A percentile compares a stretch with the other conserved stretches of the same genome.
Conservation (phyloP, 345 rosid genomes). For the Aquilaria malaccensis region DNA sequence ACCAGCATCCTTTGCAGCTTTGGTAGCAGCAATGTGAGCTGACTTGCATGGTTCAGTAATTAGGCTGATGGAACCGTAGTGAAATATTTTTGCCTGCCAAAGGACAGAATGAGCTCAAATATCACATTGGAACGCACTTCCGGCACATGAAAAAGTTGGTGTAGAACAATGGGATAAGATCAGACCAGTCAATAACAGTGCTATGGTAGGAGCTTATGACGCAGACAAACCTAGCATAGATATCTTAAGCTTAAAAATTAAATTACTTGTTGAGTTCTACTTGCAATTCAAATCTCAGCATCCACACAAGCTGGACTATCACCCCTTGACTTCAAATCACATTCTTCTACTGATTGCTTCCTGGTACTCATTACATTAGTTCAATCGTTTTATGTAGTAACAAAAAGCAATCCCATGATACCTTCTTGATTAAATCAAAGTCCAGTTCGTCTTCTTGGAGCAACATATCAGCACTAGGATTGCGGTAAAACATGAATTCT, state of each 20-base stretch:
- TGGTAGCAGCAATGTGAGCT: conserved; percentile 88
- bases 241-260: background rate
- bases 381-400: background rate
- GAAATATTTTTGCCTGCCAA: conserved; percentile 83
- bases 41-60: conserved; percentile 96
- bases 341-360: background rate
- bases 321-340: background rate
- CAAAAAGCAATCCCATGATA: conserved; percentile 12
- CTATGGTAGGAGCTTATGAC: background rate
- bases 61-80: conserved; percentile 94
- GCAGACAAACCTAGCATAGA: too few relatives aligned
- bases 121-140: background rate
- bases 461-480: conserved; percentile 98
- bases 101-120: background rate
- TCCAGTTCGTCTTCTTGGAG: conserved; percentile 81
- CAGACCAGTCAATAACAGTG: background rate
- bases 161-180: background rate
- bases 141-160: background rate
- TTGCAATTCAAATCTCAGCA: background rate
- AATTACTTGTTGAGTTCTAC: background rate
- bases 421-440: conserved; percentile 75
- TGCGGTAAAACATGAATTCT: conserved; percentile 96
- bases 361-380: background rate
- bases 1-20: conserved; percentile 93
- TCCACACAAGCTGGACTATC: background rate